Base-by-base conservation (phyloP, 2,329 filamentous ascomycete species). In the Macrophomina tecta region DNA sequence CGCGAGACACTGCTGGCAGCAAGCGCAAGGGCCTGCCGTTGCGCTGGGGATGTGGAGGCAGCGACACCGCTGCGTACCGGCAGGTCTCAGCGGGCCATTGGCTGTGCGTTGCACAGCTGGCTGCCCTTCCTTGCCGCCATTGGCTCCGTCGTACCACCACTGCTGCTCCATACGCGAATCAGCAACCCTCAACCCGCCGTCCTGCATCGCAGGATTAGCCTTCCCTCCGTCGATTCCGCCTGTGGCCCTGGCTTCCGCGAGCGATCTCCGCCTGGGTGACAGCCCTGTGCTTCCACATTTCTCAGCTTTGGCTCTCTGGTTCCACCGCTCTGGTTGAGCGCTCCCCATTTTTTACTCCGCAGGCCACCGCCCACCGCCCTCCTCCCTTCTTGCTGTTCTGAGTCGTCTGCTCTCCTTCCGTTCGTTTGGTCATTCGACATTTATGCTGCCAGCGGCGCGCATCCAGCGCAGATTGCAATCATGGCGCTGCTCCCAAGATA, bases 401-500 rank as follows among this genome's bases (percentile, higher is more conserved):
- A 48, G 58, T 18, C 58, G 42, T 34, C 16, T 18, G 40, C 28
- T 32, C 52, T 34, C 11, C 45, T 51, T 56, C n/a, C 53, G n/a
- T 48, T 40, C 40, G 46, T 45, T 68, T 64, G 58, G 67, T 66
- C 61, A 69, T 53, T 69, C 69, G 69, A 74, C 69, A 67, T 71
- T 67, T 62, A 65, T 68, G 66, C 55, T 67, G 67, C 68, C 52
- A 40, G 34, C 42, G 34, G 55, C 48, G 52, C 53, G 36, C 42
- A 60, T 34, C 46, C 52, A 60, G 74, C 72, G 67, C 76, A 75
- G 73, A 73, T 69, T 67, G 71, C 69, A 64, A 66, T 67, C 70
- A 79, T 79, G 77, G 72, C 74, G 70, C 72, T 72, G 66, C 64
- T 73, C 65, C 67, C 68, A 68, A 71, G 69, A 69, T 68, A 75